Evolutionary conservation across 2,329 filamentous ascomycete species (phyloP), one percentile per base, ranked within the genome.

Genomic region (Diaporthe velutina): DNA sequence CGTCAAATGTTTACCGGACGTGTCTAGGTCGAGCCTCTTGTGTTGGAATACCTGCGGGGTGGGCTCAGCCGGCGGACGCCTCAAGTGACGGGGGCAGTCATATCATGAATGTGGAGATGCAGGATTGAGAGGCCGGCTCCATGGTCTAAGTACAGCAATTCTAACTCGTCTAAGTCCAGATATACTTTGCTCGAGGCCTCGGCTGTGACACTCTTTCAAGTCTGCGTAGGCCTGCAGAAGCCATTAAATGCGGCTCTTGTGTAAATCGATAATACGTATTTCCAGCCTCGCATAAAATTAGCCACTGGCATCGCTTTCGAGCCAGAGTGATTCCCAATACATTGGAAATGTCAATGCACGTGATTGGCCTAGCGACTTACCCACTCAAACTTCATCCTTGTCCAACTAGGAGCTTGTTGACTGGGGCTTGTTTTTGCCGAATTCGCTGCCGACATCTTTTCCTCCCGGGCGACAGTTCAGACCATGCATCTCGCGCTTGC

Each of bases 381-480:
- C 15, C 30, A 25, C 28, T 61, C 33, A 52, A 64, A 48, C 54
- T 48, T 17, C 55, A 66, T 57, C 67, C 57, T 57, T 54, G 22
- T 33, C 13, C 50, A 25, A 48, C 38, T 61, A 4, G 25, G 54
- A 45, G 57, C 35, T 28, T 61, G 58, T 52, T 52, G 30, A 52
- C 48, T 52, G 64, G 64, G 61, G 64, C 48, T 52, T 25, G 45
- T 7, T 64, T 58, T 74, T 74, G 74, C 74, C 74, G 74, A 76
- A 7, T 45, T 74, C 74, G 74, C 74, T 71, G 58, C 74, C 72
- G 73, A 75, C 54, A 60, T 68, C 15, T 45, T 67, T 38, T 60
- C 35, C 35, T 55, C 33, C 54, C 22, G 17, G 60, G 60, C 40
- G n/a, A 30, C 35, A 15, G 28, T 45, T 22, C 22, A 45, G 40